Base-by-base conservation (phyloP, 2,329 filamentous ascomycete species). In the Trichoderma asperellum region DNA sequence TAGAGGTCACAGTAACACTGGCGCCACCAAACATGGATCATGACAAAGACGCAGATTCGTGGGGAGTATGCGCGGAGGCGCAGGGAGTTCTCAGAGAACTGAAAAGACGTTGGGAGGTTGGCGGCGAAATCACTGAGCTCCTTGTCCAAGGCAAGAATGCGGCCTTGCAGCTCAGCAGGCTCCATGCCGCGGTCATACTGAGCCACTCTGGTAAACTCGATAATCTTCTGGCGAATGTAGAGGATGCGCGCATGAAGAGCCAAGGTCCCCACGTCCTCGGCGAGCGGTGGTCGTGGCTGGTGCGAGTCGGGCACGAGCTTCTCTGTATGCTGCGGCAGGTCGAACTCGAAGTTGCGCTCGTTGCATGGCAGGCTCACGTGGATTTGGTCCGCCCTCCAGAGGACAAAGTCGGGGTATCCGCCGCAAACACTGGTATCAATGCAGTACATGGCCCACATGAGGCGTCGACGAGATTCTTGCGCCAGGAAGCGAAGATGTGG, bases 21-120 rank as follows among this genome's bases (percentile, higher is more conserved):
- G 34, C 85, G 81, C 85, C 85, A 88, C 85, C 84, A 86, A 10
- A 88, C 80, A 71, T 88, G 86, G 11, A 87, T 88, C 85, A 87
- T 88, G 73, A 88, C 79, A 70, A 86, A 88, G 53, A 86, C 85
- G 70, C 85, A 87, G 5, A 88, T 81, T 4, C 86, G 80, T 2
- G 86, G 84, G 0, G 86, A 88, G 72, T 88, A 88, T 2, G 85
- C 84, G 6, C 86, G 83, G 29, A 88, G 78, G 16, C 85, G 82
- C 4, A 88, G 78, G 35, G 87, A 88, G 71, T 81, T 84, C 70
- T 88, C 86, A 12, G 85, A 87, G 75, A 87, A 88, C 58, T 85
- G 84, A 72, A 88, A 88, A 11, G 85, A 87, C 0, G 83, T 78
- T 1, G 86, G 86, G 5, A 88, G 76, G 29, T 86, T 80, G 24